Base-by-base conservation (phyloP, 2,329 filamentous ascomycete species). In the Colletotrichum tofieldiae region DNA sequence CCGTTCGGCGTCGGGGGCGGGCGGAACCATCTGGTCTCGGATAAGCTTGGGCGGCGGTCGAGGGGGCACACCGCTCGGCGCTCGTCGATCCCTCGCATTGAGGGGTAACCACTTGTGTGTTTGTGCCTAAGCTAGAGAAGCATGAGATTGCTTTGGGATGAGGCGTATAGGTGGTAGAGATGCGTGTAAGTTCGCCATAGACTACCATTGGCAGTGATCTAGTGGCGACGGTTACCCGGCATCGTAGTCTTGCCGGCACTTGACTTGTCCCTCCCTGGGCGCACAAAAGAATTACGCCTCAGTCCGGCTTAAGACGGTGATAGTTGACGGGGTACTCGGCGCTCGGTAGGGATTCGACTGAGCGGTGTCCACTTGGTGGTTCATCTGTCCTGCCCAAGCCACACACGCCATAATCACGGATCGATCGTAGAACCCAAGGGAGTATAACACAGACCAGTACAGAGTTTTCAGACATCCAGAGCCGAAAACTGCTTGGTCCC, bases 31-130 rank as follows among this genome's bases (percentile, higher is more conserved):
- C 35, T 51, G 47, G 35, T 52, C 45, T 52, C 60, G 23, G 60
- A 63, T 51, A 58, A 43, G 63, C 39, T 54, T 47, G 26, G 55
- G 58, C 45, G 67, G 43, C 39, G 54, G 55, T 58, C 37, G 56
- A 68, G 49, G 47, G 47, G 43, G 43, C 41, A 62, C 49, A 64
- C 65, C 69, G 65, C 69, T 55, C 49, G 37, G 49, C 49, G 61
- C 43, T 54, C 65, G 58, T 60, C 39, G 47, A 43, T 37, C 32
- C 56, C 45, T 43, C 26, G 49, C 51, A 54, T 11, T 69, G 70
- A 69, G 70, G 65, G 70, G 54, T 65, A 65, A 18, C 68, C 39
- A 20, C 54, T 60, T 37, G 32, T 47, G 35, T 26, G 51, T 49
- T 51, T 43, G 26, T 39, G 47, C 35, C 45, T n/a, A 39, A 16